Evolutionary conservation across 2,329 filamentous ascomycete species (phyloP).

Genomic region (Microcera coccophila): DNA sequence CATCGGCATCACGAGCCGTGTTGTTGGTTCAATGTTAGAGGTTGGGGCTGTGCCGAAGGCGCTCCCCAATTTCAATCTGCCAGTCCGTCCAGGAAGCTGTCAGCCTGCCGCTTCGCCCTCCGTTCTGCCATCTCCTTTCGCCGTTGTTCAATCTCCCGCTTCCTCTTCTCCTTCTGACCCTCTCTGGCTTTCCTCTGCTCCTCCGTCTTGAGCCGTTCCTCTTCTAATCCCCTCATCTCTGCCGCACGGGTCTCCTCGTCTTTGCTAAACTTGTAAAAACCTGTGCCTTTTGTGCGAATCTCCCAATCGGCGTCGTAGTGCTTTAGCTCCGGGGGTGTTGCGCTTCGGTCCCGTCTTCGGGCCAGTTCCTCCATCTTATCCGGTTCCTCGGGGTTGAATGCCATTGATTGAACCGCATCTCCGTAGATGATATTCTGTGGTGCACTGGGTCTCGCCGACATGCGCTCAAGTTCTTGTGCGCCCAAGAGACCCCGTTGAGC

Average conservation of each 20-base stretch:
- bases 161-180: slow-evolving; percentile 55
- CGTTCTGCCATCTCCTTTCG: slow-evolving; percentile 58
- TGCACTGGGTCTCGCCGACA: slow-evolving; percentile 62
- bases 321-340: slow-evolving; percentile 72
- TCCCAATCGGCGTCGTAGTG: slow-evolving; percentile 87
- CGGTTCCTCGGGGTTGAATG: slow-evolving; percentile 72
- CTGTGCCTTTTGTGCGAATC: slow-evolving; percentile 81
- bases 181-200: slow-evolving; percentile 53
- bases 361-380: slow-evolving; percentile 76
- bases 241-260: slow-evolving; percentile 61
- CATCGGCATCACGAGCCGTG: too few species aligned
- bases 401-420: slow-evolving; percentile 75
- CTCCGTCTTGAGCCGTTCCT: slow-evolving; percentile 67
- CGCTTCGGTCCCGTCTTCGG: slow-evolving; percentile 69
- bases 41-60: background rate
- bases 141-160: slow-evolving; percentile 60
- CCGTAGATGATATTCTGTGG: slow-evolving; percentile 77
- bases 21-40: too few species aligned
- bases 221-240: slow-evolving; percentile 73
- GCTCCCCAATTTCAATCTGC: slow-evolving; percentile 11
- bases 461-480: slow-evolving; percentile 60
- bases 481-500: slow-evolving; percentile 47
- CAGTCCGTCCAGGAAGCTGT: slow-evolving; percentile 65
- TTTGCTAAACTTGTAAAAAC: slow-evolving; percentile 84
- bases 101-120: slow-evolving; percentile 64